These are phyloP conservation scores for Cadophora luteo-olivacea DNA, from an alignment of 2,329 filamentous ascomycete genomes.

Conservation along the genomic window DNA sequence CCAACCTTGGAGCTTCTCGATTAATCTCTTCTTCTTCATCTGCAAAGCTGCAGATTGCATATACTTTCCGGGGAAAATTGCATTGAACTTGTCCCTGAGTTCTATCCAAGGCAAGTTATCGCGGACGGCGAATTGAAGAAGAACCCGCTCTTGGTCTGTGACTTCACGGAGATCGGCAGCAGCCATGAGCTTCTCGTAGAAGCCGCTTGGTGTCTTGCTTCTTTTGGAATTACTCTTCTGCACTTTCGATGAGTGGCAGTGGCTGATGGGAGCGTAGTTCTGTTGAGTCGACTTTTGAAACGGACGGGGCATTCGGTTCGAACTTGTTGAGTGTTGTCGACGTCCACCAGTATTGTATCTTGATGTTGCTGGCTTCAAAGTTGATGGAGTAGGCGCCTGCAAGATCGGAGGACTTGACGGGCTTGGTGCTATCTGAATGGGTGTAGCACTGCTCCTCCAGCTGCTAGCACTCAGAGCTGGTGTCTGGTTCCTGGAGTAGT, in stretches of 20 bases:
- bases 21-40: constrained; percentile 47
- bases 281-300: constrained; percentile 30
- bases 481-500: constrained; percentile 24
- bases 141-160: constrained; percentile 43
- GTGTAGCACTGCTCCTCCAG: constrained; percentile 19
- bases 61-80: constrained; percentile 37
- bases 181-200: constrained; percentile 26
- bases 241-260: constrained; percentile 21
- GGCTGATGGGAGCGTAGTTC: background rate
- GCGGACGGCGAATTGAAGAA: constrained; percentile 45
- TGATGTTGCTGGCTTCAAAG: constrained; percentile 28
- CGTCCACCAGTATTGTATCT: constrained; percentile 23
- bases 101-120: constrained; percentile 46
- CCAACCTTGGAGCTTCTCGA: constrained; percentile 40
- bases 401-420: constrained; percentile 22
- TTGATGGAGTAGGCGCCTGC: constrained; percentile 37
- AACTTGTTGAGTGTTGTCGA: constrained; percentile 36
- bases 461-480: background rate
- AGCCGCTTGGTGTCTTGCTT: constrained; percentile 31
- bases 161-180: constrained; percentile 29
- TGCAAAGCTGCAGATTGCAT: constrained; percentile 46
- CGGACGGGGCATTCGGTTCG: constrained; percentile 36
- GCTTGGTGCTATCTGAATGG: constrained; percentile 24
- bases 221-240: constrained; percentile 33
- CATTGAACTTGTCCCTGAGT: constrained; percentile 42